Base-by-base conservation (phyloP, 805 yeast genomes). In the Kluyveromyces dobzhanskii region DNA sequence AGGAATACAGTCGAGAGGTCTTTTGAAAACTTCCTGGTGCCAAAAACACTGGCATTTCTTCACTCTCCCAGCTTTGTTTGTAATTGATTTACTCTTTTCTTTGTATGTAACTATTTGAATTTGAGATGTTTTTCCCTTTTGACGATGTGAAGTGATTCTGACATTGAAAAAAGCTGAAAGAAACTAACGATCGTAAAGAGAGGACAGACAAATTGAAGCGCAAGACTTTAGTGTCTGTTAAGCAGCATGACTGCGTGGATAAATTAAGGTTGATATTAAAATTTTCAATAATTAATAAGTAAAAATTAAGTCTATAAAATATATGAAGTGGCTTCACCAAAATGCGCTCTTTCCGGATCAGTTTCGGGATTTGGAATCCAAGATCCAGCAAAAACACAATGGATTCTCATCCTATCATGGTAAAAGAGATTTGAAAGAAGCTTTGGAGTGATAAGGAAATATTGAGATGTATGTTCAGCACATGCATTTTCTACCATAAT, bases 361-460 rank as follows among this genome's bases (percentile, higher is more conserved):
- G 53, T 46, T 12, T 39, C 42, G 14, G 70, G 66, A 43, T 62
- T 52, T 23, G 72, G 72, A 27, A 63, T 57, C 66, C 69, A 66
- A 19, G 70, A 59, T 4, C 71, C 72, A 6, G 88, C 82, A 65
- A 76, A 71, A 31, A 90, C 87, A 65, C 95, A 85, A 57, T 85
- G 94, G 3, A 90, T 75, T 43, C 78, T 74, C 95, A 90, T 85
- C 42, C 75, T 75, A 13, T 75, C 75, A 47, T 84, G 84, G 54
- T 86, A 87, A 49, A 77, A 75, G 36, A 92, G 65, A 31, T 81
- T 80, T 0, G 92, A 79, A 44, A 90, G 66, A 42, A 90, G 66
- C 60, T 92, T 92, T 0, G 98, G 98, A 0, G 97, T 92, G 30
- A 92, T 85, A 54, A 92, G 67, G 54, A 92, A 87, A 56, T 87